These are phyloP conservation scores for Tylopilus felleus DNA, from an alignment of 768 basidiomycete genomes.

Conservation along the genomic window DNA sequence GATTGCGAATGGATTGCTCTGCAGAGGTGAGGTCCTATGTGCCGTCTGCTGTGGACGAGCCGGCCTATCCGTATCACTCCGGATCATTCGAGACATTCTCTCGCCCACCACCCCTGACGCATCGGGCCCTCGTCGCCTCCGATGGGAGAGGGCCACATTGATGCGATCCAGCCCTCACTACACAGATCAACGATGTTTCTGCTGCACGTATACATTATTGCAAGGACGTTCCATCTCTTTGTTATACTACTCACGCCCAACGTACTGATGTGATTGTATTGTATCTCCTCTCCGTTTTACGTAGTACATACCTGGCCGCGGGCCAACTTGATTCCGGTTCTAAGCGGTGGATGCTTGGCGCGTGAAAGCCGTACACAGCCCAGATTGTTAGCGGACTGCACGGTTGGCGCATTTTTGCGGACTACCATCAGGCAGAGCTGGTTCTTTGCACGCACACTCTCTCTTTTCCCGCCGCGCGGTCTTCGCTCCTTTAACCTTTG, in stretches of 20 bases:
- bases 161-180: background rate
- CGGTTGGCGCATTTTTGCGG: conserved; percentile 7
- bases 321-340: background rate
- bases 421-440: conserved; percentile 23
- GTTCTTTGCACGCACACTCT: conserved; percentile 22
- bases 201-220: conserved; percentile 21
- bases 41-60: conserved; percentile 29
- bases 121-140: background rate
- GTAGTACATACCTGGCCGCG: conserved; percentile 20
- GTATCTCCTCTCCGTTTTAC: conserved; percentile 14
- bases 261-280: conserved; percentile 20
- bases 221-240: conserved; percentile 4
- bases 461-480: conserved; percentile 30
- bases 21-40: conserved; percentile 63
- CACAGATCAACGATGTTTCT: background rate
- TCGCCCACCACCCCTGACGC: conserved; percentile 32
- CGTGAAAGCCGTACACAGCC: conserved; percentile 16
- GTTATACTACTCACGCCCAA: conserved; percentile 17
- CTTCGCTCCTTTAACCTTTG: conserved; percentile 11
- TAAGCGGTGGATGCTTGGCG: background rate
- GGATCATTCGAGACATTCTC: conserved; percentile 37
- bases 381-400: background rate
- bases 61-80: conserved; percentile 9
- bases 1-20: conserved; percentile 53
- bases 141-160: conserved; percentile 10